Conservation (phyloP, 805 yeast species). For the Metschnikowia sp. region DNA sequence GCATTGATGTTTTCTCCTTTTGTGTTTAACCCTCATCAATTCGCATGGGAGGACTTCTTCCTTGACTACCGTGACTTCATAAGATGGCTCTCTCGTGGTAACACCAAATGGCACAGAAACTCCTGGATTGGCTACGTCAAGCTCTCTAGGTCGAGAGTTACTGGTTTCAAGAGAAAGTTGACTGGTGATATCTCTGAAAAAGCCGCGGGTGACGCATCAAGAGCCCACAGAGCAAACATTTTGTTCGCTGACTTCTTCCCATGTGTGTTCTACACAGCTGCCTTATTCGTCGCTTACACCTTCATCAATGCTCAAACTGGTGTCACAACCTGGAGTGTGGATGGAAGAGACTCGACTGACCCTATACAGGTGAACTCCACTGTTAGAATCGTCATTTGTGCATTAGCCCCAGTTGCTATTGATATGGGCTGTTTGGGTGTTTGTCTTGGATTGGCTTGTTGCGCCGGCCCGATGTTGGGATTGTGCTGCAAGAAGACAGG, state of each 20-base stretch:
- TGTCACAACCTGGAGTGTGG: slow-evolving; percentile 46
- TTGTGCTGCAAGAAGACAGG: slow-evolving; percentile 97
- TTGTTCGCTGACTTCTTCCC: slow-evolving; percentile 77
- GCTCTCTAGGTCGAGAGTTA: slow-evolving; percentile 77
- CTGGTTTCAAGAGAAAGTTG: slow-evolving; percentile 81
- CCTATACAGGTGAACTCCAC: slow-evolving; percentile 61
- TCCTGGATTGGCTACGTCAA: slow-evolving; percentile 86
- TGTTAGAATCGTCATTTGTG: slow-evolving; percentile 70
- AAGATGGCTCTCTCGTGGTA: slow-evolving; percentile 72
- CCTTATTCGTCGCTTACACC: slow-evolving; percentile 73
- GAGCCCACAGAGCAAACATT: slow-evolving; percentile 75
- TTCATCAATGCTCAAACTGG: slow-evolving; percentile 85
- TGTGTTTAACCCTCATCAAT: slow-evolving; percentile 75
- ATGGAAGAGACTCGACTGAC: slow-evolving; percentile 26
- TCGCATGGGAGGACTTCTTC: slow-evolving; percentile 64
- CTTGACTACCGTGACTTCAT: slow-evolving; percentile 60
- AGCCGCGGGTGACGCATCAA: slow-evolving; percentile 64
- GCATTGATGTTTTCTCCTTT: slow-evolving; percentile 71
- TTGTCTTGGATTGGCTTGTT: slow-evolving; percentile 83
- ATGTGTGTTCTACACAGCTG: slow-evolving; percentile 66
- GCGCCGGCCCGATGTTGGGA: slow-evolving; percentile 94
- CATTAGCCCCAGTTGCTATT: slow-evolving; percentile 87
- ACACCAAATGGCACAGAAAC: slow-evolving; percentile 82
- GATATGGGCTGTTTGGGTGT: slow-evolving; percentile 81
- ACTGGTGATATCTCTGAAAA: slow-evolving; percentile 67